Conservation (phyloP, 2,329 filamentous ascomycete genomes). For the Orbilia javanica region DNA sequence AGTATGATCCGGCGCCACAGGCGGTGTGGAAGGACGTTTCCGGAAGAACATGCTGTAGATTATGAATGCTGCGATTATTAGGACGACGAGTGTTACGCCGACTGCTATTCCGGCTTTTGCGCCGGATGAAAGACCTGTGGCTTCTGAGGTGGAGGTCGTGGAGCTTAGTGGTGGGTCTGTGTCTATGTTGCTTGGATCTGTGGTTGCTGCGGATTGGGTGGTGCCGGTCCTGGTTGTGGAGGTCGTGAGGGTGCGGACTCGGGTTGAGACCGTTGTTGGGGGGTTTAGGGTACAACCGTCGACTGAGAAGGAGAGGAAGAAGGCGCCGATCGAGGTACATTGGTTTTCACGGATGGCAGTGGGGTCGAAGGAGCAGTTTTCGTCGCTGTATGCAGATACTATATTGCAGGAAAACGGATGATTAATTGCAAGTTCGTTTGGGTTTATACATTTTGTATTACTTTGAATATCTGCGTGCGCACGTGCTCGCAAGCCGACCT, state of each 20-base stretch:
- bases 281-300: slow-evolving; percentile 32
- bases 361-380: slow-evolving; percentile 38
- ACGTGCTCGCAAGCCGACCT: too few species aligned
- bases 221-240: neutral
- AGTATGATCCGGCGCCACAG: slow-evolving; percentile 35
- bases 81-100: slow-evolving; percentile 25
- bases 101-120: slow-evolving; percentile 49
- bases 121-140: slow-evolving; percentile 36
- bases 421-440: neutral
- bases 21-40: slow-evolving; percentile 15
- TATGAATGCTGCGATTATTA: slow-evolving; percentile 6
- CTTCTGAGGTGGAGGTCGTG: neutral
- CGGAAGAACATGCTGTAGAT: slow-evolving; percentile 17
- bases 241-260: slow-evolving; percentile 25
- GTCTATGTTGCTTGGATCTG: neutral
- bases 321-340: slow-evolving; percentile 42
- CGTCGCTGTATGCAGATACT: slow-evolving; percentile 49
- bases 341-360: slow-evolving; percentile 22
- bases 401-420: neutral
- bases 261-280: slow-evolving; percentile 36
- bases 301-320: slow-evolving; percentile 47
- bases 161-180: neutral
- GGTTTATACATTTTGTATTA: neutral
- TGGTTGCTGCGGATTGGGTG: neutral
- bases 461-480: too few species aligned